Evolutionary conservation across 495 filamentous ascomycete species (phyloP), one percentile per base, ranked within the genome.

Genomic region (Aspergillus taichungensis): DNA sequence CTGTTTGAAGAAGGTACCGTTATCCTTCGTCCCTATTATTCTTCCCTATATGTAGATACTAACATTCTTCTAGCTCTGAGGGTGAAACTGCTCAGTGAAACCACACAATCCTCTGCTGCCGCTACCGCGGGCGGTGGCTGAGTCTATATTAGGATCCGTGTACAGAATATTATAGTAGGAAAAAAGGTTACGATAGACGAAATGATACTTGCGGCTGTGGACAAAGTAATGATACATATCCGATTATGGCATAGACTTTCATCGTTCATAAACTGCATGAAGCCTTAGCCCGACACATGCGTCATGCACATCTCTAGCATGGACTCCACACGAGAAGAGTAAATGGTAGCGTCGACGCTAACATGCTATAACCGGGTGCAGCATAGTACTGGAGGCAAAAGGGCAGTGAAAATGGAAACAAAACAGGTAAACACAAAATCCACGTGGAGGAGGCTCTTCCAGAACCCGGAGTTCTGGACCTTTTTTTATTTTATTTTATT

Each of bases 1-100:
- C 66, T 94, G 34, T 83, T 95, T 27, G 92, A 97, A 62, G 90
- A 96, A 65, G 84, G 89, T 87, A 65, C 59, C 78, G 59, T 12
- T 14, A 24, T 44, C 10, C 24, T 30, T 27, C 4, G 45, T 41
- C 8, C 46, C 12, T 7, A 12, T 44, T 32, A 14, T 13, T 27
- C 33, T 34, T n/a, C 27, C 31, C 8, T 37, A 13, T 9, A 12
- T 24, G 28, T 38, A 30, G 13, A 30, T 30, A 42, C 57, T 63
- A 40, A 63, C 47, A 46, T 29, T 29, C 35, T 39, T 44, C 9
- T 42, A 74, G 71, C 67, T 27, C 56, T 74, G 45, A 62, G 69
- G 45, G 69, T 73, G 50, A 74, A 74, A 51, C 59, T 74, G 49
- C 59, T 74, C 34, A 62, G 57, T 29, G 67, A 68, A 50, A 62